A percentile compares a stretch with the other conserved stretches of the same genome.
These are phyloP conservation scores for Mortierella polycephala DNA, from an alignment of 371 early-diverging fungal species.

Conservation along the genomic window DNA sequence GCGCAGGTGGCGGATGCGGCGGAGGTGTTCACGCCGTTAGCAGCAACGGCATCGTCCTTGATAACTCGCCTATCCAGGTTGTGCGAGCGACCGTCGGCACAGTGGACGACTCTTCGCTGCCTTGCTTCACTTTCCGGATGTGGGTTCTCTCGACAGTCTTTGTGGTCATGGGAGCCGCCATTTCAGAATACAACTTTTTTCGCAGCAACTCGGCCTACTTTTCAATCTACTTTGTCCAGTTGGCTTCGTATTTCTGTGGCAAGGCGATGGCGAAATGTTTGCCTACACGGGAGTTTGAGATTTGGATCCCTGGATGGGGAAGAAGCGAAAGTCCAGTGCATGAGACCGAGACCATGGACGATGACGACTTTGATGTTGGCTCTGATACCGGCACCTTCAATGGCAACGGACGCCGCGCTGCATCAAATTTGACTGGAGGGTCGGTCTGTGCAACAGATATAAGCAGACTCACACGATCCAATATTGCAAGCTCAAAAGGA, in stretches of 20 bases:
- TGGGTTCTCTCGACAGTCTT: constrained; percentile 73
- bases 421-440: constrained; percentile 4
- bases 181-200: constrained; percentile 60
- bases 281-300: constrained; percentile 38
- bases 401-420: constrained; percentile 3
- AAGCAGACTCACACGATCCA: constrained; percentile 4
- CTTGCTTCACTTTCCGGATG: constrained; percentile 72
- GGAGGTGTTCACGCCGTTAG: background rate
- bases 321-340: background rate
- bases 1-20: background rate
- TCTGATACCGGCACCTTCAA: constrained; percentile 13
- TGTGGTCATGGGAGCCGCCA: constrained; percentile 68
- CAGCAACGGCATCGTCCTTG: constrained; percentile 30
- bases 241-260: constrained; percentile 56
- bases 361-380: constrained; percentile 3
- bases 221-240: constrained; percentile 55
- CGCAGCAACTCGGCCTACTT: constrained; percentile 52
- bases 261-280: constrained; percentile 52
- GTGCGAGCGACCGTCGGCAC: constrained; percentile 74
- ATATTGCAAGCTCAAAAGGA: constrained; percentile 3
- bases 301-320: constrained; percentile 13
- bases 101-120: constrained; percentile 64
- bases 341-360: background rate
- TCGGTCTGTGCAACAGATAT: constrained; percentile 16
- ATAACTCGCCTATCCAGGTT: constrained; percentile 78